These are phyloP conservation scores for Phialocephala sp. DNA, from an alignment of 2,329 filamentous ascomycete genomes.

Conservation along the genomic window DNA sequence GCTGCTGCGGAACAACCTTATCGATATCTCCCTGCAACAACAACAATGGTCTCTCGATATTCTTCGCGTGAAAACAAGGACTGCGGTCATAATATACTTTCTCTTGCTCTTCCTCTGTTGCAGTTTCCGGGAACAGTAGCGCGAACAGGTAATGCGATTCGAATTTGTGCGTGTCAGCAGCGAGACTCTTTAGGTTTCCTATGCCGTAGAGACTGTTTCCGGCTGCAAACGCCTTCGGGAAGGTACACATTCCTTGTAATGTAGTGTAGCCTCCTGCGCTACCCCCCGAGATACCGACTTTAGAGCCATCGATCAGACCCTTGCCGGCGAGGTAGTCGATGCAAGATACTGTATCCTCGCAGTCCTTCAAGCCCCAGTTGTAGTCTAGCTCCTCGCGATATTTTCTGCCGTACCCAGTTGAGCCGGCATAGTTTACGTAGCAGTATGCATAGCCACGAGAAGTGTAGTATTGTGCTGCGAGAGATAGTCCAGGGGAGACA, in stretches of 20 bases:
- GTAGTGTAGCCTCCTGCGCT: slow-evolving; percentile 61
- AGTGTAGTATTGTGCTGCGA: slow-evolving; percentile 58
- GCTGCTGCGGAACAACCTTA: slow-evolving; percentile 62
- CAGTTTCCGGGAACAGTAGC: slow-evolving; percentile 47
- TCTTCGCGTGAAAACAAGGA: slow-evolving; percentile 54
- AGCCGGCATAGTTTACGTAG: slow-evolving; percentile 58
- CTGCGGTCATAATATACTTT: slow-evolving; percentile 53
- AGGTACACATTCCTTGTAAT: slow-evolving; percentile 53
- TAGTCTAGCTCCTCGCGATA: slow-evolving; percentile 57
- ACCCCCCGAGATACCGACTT: slow-evolving; percentile 54
- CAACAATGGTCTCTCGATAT: slow-evolving; percentile 56
- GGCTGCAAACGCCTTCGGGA: slow-evolving; percentile 54
- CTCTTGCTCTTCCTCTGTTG: slow-evolving; percentile 47
- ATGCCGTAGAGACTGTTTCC: slow-evolving; percentile 58
- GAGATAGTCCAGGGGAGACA: slow-evolving; percentile 49
- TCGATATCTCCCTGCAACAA: slow-evolving; percentile 63
- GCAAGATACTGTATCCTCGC: slow-evolving; percentile 55
- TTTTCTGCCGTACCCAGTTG: slow-evolving; percentile 54
- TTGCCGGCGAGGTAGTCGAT: slow-evolving; percentile 49
- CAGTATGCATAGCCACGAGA: slow-evolving; percentile 59
- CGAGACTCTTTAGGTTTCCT: slow-evolving; percentile 54
- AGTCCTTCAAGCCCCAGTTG: slow-evolving; percentile 57
- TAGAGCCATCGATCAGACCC: slow-evolving; percentile 42
- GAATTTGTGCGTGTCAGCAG: slow-evolving; percentile 59
- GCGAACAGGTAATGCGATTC: slow-evolving; percentile 57